These are phyloP conservation scores for Fraxinus dipetala DNA, from an alignment of 305 asterid genomes.

Conservation along the genomic window DNA sequence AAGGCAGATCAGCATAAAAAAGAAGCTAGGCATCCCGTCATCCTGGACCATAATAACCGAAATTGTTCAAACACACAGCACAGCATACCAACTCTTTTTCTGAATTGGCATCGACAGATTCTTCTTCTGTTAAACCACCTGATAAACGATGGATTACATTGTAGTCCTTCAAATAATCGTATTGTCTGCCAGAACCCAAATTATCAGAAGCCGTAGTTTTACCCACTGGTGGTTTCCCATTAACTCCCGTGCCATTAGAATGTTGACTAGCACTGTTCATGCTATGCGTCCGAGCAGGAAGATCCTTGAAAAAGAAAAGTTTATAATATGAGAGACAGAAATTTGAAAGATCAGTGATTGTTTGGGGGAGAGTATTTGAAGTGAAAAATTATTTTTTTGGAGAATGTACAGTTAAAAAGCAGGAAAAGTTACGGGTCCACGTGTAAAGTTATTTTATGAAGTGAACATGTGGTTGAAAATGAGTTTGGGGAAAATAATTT, in stretches of 20 bases:
- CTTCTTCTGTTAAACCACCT: conserved; percentile 43
- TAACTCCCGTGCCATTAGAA: conserved; percentile 36
- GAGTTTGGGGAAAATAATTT: background rate
- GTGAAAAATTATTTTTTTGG: background rate
- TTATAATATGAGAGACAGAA: conserved; percentile 4
- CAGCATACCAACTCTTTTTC: conserved; percentile 86
- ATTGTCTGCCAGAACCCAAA: conserved; percentile 33
- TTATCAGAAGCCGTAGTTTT: conserved; percentile 28
- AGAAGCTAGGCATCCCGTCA: conserved; percentile 11
- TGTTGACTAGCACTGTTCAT: conserved; percentile 24
- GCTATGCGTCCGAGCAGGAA: conserved; percentile 35
- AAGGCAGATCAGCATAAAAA: conserved; percentile 20
- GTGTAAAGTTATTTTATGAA: background rate
- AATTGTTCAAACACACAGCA: conserved; percentile 1
- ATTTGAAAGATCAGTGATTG: background rate
- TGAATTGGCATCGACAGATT: conserved; percentile 73
- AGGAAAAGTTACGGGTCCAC: background rate
- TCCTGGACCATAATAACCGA: conserved; percentile 1
- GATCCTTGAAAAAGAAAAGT: conserved; percentile 26
- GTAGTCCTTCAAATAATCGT: conserved; percentile 51
- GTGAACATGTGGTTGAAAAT: background rate
- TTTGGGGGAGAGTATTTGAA: background rate
- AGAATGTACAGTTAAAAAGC: background rate
- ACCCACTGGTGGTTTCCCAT: conserved; percentile 29
- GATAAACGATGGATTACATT: conserved; percentile 59